Evolutionary conservation across 306 rosid genomes (phyloP).

Genomic region (Oemleria cerasiformis): DNA sequence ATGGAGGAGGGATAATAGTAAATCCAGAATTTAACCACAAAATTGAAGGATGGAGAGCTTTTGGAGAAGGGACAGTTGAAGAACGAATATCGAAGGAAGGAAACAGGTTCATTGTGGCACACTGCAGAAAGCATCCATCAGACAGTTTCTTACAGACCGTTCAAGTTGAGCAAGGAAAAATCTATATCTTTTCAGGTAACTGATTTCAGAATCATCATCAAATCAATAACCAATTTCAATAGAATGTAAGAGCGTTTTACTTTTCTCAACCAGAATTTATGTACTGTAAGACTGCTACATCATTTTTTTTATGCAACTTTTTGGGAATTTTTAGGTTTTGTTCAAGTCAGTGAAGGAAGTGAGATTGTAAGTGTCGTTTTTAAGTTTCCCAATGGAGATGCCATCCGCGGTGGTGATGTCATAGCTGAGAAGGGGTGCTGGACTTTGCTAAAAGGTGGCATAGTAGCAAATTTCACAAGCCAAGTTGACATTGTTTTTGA

Average conservation of each 20-base stretch:
- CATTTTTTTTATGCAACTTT: neutral
- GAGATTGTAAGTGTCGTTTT: conserved; percentile 50
- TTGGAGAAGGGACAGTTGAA: conserved; percentile 54
- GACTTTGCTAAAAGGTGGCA: conserved; percentile 71
- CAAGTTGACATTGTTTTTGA: conserved; percentile 49
- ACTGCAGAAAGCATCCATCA: conserved; percentile 38
- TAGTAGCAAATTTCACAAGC: conserved; percentile 52
- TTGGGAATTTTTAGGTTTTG: conserved; percentile 48
- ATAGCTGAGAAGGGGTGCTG: conserved; percentile 64
- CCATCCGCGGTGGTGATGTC: conserved; percentile 43
- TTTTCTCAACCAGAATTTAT: neutral
- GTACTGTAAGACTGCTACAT: neutral
- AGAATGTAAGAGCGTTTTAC: neutral
- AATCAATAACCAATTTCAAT: neutral
- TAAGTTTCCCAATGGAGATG: conserved; percentile 29
- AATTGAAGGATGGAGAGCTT: conserved; percentile 54
- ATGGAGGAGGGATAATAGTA: conserved; percentile 79
- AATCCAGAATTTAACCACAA: conserved; percentile 64
- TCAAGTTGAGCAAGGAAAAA: conserved; percentile 45
- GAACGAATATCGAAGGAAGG: conserved; percentile 49
- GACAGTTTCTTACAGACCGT: conserved; percentile 63
- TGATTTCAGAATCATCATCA: conserved; percentile 1
- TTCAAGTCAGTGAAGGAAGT: conserved; percentile 67
- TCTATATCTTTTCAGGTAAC: conserved; percentile 60
- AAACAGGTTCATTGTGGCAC: conserved; percentile 53